A percentile compares a stretch with the other conserved stretches of the same genome.
These are phyloP conservation scores for Fusarium clavum DNA, from an alignment of 2,329 filamentous ascomycete genomes.

Conservation along the genomic window DNA sequence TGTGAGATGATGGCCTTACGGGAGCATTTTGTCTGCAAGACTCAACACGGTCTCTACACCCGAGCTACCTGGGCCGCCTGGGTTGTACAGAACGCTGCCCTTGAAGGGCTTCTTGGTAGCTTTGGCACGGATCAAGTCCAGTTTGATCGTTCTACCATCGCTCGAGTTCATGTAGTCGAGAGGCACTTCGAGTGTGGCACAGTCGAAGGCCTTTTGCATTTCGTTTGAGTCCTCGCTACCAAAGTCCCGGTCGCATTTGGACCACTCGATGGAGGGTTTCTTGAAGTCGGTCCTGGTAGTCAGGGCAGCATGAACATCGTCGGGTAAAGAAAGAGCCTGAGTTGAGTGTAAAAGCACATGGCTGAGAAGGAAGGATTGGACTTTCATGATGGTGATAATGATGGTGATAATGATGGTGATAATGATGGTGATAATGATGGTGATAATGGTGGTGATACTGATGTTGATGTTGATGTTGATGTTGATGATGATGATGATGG, in stretches of 20 bases:
- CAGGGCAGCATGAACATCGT: background rate
- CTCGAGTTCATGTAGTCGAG: conserved; percentile 53
- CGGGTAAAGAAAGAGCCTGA: conserved; percentile 4
- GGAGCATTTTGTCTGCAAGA: fast-evolving
- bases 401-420: too few relatives aligned
- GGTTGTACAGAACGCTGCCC: conserved; percentile 56
- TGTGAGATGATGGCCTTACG: background rate
- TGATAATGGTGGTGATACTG: too few relatives aligned
- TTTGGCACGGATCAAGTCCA: conserved; percentile 50
- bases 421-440: too few relatives aligned
- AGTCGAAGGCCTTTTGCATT: conserved; percentile 33
- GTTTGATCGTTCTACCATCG: conserved; percentile 44
- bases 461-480: too few relatives aligned
- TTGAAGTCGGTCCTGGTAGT: background rate
- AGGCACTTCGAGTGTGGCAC: conserved; percentile 53
- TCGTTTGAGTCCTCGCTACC: background rate
- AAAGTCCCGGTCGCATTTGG: conserved; percentile 16
- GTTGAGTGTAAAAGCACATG: background rate
- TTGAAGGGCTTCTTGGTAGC: conserved; percentile 48
- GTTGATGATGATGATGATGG: background rate
- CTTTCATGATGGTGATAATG: conserved; percentile 1
- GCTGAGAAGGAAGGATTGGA: background rate
- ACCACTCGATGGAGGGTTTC: conserved; percentile 1
- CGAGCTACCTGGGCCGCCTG: conserved; percentile 51
- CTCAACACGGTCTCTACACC: conserved; percentile 3